Evolutionary conservation across 768 basidiomycete genomes (phyloP), one percentile per base, ranked within the genome.

Genomic region (Panus rudis): DNA sequence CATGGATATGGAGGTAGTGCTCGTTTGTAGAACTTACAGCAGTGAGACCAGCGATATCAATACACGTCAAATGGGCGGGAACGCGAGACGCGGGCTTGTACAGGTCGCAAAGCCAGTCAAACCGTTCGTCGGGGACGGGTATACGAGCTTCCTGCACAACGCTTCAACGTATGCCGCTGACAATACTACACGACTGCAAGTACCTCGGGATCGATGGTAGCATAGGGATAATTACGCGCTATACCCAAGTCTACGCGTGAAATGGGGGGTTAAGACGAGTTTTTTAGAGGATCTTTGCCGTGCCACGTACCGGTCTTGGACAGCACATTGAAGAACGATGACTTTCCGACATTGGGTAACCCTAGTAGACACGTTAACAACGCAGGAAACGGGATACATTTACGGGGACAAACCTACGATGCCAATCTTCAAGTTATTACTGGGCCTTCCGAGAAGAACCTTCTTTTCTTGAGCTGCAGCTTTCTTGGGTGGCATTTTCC

Each of bases 351-450:
- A 63, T 99, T 97, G 41, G 94, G 92, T 30, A 96, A 66, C 61
- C 89, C 88, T 92, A 40, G n/a, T 5, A 40, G 22, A 26, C 45
- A n/a, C 47, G 34, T 47, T 28, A 45, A 44, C 46, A 31, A 23
- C 24, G 31, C 26, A 6, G 27, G 30, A 24, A 30, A 45, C 52
- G 47, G 47, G n/a, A 26, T n/a, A 24, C 7, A 43, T n/a, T n/a
- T n/a, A 44, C 46, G 49, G 49, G 57, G 67, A 77, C 82, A 66
- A 65, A 90, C 90, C 93, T 73, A 97, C 94, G 76, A 96, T 94
- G 61, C 96, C 96, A 58, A 97, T 87, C 79, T 93, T 89, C 60
- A 98, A 77, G 73, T 98, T 98, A 72, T 99, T 99, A 52, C 86
- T 73, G 25, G 96, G 94, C 43, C 92, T 69, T 34, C 96, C 96